Percentiles rank a stretch among this genome's conserved stretches.
These are phyloP conservation scores for Arabidopsis hybrid DNA, from an alignment of 441 rosid species.

Conservation along the genomic window DNA sequence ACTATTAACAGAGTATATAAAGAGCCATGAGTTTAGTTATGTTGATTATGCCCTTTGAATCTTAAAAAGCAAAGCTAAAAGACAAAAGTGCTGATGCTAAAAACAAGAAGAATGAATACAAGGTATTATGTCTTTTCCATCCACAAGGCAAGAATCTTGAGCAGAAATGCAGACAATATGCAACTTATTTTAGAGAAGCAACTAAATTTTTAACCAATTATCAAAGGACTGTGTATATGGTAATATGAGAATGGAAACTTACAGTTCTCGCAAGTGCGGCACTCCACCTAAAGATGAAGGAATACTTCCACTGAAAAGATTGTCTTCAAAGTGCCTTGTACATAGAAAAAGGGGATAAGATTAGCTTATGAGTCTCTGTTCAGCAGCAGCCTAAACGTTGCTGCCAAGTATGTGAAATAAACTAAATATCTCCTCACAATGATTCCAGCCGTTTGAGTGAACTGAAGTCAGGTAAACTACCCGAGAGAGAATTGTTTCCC, in stretches of 20 bases:
- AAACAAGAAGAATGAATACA: constrained; percentile 22
- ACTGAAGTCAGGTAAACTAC: constrained; percentile 73
- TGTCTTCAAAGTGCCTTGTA: constrained; percentile 84
- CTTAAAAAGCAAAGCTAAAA: constrained; percentile 32
- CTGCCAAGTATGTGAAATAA: constrained; percentile 16
- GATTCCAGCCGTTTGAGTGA: constrained; percentile 61
- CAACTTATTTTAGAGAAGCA: constrained; percentile 17
- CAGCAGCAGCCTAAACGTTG: constrained; percentile 3
- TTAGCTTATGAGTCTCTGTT: constrained; percentile 34
- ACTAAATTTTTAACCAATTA: not conserved
- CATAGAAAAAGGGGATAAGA: constrained; percentile 30
- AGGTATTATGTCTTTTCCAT: constrained; percentile 21
- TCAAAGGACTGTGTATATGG: constrained; percentile 5
- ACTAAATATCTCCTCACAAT: constrained; percentile 56
- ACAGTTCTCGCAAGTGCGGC: constrained; percentile 69
- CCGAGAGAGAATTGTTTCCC: constrained; percentile 75
- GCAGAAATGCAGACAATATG: constrained; percentile 36
- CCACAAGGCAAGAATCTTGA: constrained; percentile 45
- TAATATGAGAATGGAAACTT: constrained; percentile 49
- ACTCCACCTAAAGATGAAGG: constrained; percentile 67
- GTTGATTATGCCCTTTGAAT: constrained; percentile 20
- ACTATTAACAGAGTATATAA: not conserved
- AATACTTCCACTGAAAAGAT: constrained; percentile 65
- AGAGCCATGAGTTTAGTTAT: constrained; percentile 21
- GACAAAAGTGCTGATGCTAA: constrained; percentile 32